Base-by-base conservation (phyloP, 1,284 basidiomycete genomes). In the Marasmius sp. region DNA sequence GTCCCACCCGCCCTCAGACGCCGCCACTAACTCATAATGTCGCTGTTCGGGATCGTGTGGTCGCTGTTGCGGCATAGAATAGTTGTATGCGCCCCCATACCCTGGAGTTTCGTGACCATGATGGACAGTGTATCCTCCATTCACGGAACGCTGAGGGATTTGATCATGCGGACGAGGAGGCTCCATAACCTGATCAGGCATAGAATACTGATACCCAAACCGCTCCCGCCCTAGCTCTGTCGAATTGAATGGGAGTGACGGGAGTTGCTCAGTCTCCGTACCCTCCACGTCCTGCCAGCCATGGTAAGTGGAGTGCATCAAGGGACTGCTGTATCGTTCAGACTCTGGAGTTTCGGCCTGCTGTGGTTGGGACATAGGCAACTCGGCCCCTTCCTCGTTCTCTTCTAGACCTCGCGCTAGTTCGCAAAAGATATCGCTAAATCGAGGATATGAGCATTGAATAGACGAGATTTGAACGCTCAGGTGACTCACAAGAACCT, bases 371-470 rank as follows among this genome's bases (percentile, higher is more conserved):
- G 27, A 27, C 27, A 5, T 27, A 5, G 27, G 27, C 27, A 27
- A 27, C 27, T 27, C 18, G 6, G 50, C n/a, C 10, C 6, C 20
- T 27, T 51, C 22, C 27, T 54, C 33, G 14, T 11, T n/a, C 16
- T 37, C 55, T 34, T 64, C 47, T 10, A 51, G 11, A 11, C 58
- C 60, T 12, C 56, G 59, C 5, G 49, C 36, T 27, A 64, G 59
- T 43, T 64, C 62, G n/a, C 55, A 52, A 10, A 64, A 49, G 37
- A 64, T 61, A 53, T 64, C 62, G 45, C 62, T 63, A 20, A 51
- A 20, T 10, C 14, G 41, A 20, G 38, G 18, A n/a, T n/a, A 36
- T 12, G 18, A 22, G n/a, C 16, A 10, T 38, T 54, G 12, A 18
- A 53, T 45, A 6, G 39, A 18, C 2, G n/a, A 55, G 36, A 8